Evolutionary conservation across 805 yeast genomes (phyloP).

Genomic region (Spathaspora girioi): DNA sequence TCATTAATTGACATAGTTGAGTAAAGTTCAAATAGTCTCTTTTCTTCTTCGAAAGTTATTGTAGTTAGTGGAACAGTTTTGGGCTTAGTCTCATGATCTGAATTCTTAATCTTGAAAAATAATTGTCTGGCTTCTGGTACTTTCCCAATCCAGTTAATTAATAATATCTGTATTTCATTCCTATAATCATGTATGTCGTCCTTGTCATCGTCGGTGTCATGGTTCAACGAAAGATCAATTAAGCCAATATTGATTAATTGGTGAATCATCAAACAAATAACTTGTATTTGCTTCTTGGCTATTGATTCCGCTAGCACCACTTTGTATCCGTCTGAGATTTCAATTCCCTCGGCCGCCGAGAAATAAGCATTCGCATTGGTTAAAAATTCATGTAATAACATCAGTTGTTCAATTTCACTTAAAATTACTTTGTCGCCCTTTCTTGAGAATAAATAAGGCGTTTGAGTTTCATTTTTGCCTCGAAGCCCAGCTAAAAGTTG

Average conservation of each 20-base stretch:
- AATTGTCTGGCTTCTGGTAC: slow-evolving; percentile 61
- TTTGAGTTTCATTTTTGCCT: slow-evolving; percentile 29
- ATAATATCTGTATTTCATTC: slow-evolving; percentile 55
- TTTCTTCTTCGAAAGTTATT: slow-evolving; percentile 7
- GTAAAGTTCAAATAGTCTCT: slow-evolving; percentile 11
- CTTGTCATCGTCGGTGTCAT: slow-evolving; percentile 13
- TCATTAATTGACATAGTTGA: slow-evolving; percentile 11
- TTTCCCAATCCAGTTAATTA: slow-evolving; percentile 62
- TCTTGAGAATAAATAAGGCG: slow-evolving; percentile 49
- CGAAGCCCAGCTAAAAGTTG: slow-evolving; percentile 57
- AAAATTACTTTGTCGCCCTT: slow-evolving; percentile 47
- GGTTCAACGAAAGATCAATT: slow-evolving; percentile 33
- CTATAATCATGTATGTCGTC: slow-evolving; percentile 47
- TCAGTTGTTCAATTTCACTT: slow-evolving; percentile 57
- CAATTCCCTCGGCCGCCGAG: slow-evolving; percentile 28
- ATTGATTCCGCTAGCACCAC: slow-evolving; percentile 27
- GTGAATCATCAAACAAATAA: slow-evolving; percentile 62
- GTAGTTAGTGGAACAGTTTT: neutral
- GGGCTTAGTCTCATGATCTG: neutral
- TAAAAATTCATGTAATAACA: slow-evolving; percentile 69
- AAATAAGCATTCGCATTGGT: slow-evolving; percentile 42
- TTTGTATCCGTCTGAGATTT: slow-evolving; percentile 24
- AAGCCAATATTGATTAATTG: slow-evolving; percentile 45
- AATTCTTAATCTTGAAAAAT: slow-evolving; percentile 37
- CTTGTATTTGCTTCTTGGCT: slow-evolving; percentile 42